A percentile compares a stretch with the other conserved stretches of the same genome.
Conservation (phyloP, 495 filamentous ascomycete species). For the Elasticomyces elasticus region DNA sequence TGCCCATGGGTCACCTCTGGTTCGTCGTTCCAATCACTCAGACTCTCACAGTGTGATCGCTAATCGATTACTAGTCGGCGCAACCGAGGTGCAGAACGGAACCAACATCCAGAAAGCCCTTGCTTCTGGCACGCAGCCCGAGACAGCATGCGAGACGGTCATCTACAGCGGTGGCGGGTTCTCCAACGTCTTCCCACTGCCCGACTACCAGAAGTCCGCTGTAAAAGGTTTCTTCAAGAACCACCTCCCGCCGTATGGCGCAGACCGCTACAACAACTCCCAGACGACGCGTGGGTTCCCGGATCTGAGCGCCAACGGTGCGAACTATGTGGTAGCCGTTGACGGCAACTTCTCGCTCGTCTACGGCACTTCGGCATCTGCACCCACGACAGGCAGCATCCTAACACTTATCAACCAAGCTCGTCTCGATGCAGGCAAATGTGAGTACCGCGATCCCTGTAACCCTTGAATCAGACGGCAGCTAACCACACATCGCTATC, state of each 20-base stretch:
- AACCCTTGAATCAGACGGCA: no score
- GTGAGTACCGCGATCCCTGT: no score
- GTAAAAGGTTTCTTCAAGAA: slow-evolving; percentile 43
- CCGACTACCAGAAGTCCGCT: slow-evolving; percentile 44
- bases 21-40: no score
- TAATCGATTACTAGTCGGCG: slow-evolving; percentile 61
- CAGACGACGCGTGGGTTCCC: slow-evolving; percentile 55
- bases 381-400: slow-evolving; percentile 53
- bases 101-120: slow-evolving; percentile 21
- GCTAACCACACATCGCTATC: no score
- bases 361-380: slow-evolving; percentile 55
- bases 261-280: slow-evolving; percentile 37
- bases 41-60: no score
- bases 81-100: slow-evolving; percentile 41
- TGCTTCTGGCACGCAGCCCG: slow-evolving; percentile 11
- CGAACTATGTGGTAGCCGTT: slow-evolving; percentile 44
- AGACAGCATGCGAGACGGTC: slow-evolving; percentile 15
- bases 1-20: slow-evolving; percentile 34
- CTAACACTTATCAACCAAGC: slow-evolving; percentile 63
- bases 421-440: slow-evolving; percentile 43
- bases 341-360: slow-evolving; percentile 43
- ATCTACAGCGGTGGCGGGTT: slow-evolving; percentile 50
- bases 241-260: slow-evolving; percentile 38
- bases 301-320: slow-evolving; percentile 52
- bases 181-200: slow-evolving; percentile 54